Percentiles rank a stretch among this genome's conserved stretches.
Conservation (phyloP, 805 yeast genomes). For the Yueomyces sinensis region DNA sequence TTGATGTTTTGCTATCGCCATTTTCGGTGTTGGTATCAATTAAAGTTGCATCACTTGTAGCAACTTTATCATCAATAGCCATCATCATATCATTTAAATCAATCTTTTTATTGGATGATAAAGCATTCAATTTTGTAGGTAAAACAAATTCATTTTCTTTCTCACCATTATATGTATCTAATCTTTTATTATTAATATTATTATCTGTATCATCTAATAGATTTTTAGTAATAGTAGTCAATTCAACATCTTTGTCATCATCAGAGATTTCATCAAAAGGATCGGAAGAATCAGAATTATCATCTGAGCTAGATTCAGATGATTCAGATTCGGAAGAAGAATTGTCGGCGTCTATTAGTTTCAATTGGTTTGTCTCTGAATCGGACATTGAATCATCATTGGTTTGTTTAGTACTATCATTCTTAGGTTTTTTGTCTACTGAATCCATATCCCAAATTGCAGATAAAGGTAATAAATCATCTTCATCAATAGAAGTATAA, state of each 20-base stretch:
- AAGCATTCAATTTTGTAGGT: slow-evolving; percentile 31
- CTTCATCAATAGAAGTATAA: slow-evolving; percentile 65
- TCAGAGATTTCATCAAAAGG: slow-evolving; percentile 27
- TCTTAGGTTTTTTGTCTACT: slow-evolving; percentile 30
- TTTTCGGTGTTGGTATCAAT: slow-evolving; percentile 16
- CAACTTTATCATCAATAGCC: slow-evolving; percentile 38
- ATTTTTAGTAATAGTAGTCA: slow-evolving; percentile 34
- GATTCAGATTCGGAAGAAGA: slow-evolving; percentile 3
- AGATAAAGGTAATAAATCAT: slow-evolving; percentile 62
- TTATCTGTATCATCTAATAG: slow-evolving; percentile 23
- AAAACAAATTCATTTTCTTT: slow-evolving; percentile 60
- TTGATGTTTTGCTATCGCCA: slow-evolving; percentile 28
- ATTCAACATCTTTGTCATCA: slow-evolving; percentile 40
- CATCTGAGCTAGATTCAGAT: slow-evolving; percentile 5
- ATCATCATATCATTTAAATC: slow-evolving; percentile 66
- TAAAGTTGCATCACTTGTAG: slow-evolving; percentile 37
- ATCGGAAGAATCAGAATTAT: slow-evolving; percentile 10
- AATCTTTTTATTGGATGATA: slow-evolving; percentile 27
- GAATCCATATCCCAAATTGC: slow-evolving; percentile 76
- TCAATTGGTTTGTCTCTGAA: slow-evolving; percentile 5
- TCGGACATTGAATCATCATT: slow-evolving; percentile 16
- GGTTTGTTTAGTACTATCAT: slow-evolving; percentile 3
- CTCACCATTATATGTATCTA: slow-evolving; percentile 38
- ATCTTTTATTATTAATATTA: slow-evolving; percentile 26
- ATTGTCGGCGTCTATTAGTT: slow-evolving; percentile 12